Evolutionary conservation across 106 monocot species (phyloP).

Genomic region (Dendrobium officinale): DNA sequence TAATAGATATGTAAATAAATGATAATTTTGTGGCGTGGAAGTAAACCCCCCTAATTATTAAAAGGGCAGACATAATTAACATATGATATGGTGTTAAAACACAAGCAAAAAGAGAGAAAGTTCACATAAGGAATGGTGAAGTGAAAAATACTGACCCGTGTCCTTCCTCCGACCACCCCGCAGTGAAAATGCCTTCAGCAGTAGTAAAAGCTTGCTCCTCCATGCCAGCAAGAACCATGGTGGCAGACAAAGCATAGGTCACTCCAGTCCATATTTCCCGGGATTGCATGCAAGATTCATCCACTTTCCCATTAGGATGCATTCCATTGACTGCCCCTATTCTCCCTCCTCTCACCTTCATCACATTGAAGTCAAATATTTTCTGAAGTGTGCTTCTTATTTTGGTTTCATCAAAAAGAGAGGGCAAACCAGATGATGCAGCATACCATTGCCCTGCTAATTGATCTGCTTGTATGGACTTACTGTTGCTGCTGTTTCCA

Average conservation of each 20-base stretch:
- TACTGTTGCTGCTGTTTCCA: constrained; percentile 69
- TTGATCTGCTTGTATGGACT: constrained; percentile 95
- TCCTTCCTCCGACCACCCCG: constrained; percentile 98
- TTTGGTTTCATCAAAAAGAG: constrained; percentile 73
- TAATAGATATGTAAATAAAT: too few species aligned
- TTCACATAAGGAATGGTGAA: background rate
- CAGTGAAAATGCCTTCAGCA: constrained; percentile 81
- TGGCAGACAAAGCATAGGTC: constrained; percentile 82
- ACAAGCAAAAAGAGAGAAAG: background rate
- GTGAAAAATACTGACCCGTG: constrained; percentile 56
- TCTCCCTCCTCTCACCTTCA: constrained; percentile 82
- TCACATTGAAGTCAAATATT: constrained; percentile 90
- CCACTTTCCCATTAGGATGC: constrained; percentile 83
- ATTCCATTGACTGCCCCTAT: constrained; percentile 99
- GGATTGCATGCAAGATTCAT: constrained; percentile 92
- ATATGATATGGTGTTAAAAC: background rate
- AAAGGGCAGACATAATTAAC: too few species aligned
- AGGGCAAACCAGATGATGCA: constrained; percentile 82
- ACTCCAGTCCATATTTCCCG: constrained; percentile 98
- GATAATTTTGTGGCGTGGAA: too few species aligned
- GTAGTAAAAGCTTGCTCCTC: constrained; percentile 81
- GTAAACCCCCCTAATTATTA: too few species aligned
- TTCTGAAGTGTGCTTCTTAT: constrained; percentile 76
- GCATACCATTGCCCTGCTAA: constrained; percentile 95
- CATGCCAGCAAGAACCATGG: constrained; percentile 91